Conservation (phyloP, 2,329 filamentous ascomycete species). For the Beauveria asiatica region DNA sequence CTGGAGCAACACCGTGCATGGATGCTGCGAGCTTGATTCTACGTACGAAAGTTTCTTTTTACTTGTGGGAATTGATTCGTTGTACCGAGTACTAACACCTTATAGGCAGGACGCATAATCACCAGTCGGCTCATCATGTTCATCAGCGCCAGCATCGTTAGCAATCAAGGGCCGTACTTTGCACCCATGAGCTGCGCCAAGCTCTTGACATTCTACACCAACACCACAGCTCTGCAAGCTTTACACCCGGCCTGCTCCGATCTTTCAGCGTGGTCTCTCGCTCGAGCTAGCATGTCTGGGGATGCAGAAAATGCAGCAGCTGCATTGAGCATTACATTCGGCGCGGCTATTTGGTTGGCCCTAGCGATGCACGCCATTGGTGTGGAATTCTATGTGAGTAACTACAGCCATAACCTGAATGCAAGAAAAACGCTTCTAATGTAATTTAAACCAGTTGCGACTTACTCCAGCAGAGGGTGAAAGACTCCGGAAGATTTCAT, state of each 20-base stretch:
- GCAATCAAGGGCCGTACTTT: conserved; percentile 19
- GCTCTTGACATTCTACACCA: conserved; percentile 30
- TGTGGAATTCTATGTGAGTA: conserved; percentile 37
- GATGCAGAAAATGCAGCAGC: conserved; percentile 27
- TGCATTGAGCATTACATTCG: conserved; percentile 38
- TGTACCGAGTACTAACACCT: not conserved
- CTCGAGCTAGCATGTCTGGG: conserved; percentile 23
- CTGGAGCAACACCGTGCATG: conserved; percentile 54
- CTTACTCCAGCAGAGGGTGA: conserved; percentile 46
- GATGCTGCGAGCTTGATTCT: conserved; percentile 50
- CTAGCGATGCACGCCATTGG: conserved; percentile 40
- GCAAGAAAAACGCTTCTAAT: not conserved
- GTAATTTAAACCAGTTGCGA: conserved; percentile 27
- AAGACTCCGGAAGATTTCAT: conserved; percentile 45
- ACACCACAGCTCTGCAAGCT: conserved; percentile 17
- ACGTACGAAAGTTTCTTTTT: conserved; percentile 21
- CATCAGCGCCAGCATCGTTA: conserved; percentile 28
- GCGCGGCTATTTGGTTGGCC: conserved; percentile 42
- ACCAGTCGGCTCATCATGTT: conserved; percentile 40
- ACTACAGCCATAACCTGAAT: not conserved
- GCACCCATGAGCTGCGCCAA: conserved; percentile 35
- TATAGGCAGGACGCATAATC: conserved; percentile 38
- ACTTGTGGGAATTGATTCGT: too few relatives aligned
- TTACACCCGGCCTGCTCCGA: conserved; percentile 35
- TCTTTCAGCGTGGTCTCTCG: conserved; percentile 22